Conservation (phyloP, 257 asterid genomes). For the Haberlea rhodopensis region DNA sequence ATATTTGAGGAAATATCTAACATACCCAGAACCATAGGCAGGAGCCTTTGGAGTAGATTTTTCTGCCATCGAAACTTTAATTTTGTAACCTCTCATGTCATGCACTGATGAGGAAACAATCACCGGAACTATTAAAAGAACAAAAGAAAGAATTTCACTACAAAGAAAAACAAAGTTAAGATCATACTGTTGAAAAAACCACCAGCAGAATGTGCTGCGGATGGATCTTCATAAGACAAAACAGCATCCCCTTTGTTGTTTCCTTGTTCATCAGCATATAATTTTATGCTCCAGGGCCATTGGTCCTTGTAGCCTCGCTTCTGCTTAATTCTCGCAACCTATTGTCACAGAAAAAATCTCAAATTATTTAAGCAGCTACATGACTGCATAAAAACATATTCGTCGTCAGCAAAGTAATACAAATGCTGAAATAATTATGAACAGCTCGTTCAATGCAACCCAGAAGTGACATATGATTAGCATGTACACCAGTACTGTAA, state of each 20-base stretch:
- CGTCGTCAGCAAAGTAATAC: neutral
- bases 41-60: slow-evolving; percentile 94
- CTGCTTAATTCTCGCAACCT: slow-evolving; percentile 99
- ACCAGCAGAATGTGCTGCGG: slow-evolving; percentile 99
- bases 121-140: slow-evolving; percentile 6
- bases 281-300: slow-evolving; percentile 99
- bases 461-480: too few species aligned
- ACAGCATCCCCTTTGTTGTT: slow-evolving; percentile 97
- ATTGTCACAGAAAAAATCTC: slow-evolving; percentile 8
- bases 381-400: neutral
- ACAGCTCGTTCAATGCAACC: slow-evolving; percentile 4
- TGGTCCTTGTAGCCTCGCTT: slow-evolving; percentile 98
- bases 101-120: slow-evolving; percentile 49
- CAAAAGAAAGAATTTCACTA: slow-evolving; percentile 1
- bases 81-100: slow-evolving; percentile 77
- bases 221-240: slow-evolving; percentile 95
- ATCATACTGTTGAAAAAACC: slow-evolving; percentile 84
- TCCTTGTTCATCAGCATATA: slow-evolving; percentile 93
- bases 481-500: neutral
- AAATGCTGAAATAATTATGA: slow-evolving; percentile 10
- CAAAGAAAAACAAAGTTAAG: slow-evolving; percentile 15
- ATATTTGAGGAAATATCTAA: neutral
- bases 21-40: slow-evolving; percentile 79
- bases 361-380: too few species aligned
- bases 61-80: slow-evolving; percentile 91